A percentile compares a stretch with the other conserved stretches of the same genome.
Conservation (phyloP, 2,329 filamentous ascomycete genomes). For the Lecanicillium sp. region DNA sequence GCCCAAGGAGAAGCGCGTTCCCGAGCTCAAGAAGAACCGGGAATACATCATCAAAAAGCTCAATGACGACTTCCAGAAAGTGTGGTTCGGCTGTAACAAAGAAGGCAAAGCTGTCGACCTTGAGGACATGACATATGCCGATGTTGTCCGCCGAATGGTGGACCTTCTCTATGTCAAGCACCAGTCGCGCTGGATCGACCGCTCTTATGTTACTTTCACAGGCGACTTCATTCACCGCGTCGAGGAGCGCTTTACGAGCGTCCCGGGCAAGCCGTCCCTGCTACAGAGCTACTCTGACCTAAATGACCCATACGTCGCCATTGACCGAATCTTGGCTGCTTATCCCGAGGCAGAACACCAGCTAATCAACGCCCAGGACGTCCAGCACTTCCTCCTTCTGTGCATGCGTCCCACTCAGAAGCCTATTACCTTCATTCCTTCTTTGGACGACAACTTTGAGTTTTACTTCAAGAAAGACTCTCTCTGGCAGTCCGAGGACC, state of each 20-base stretch:
- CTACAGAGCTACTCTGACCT: conserved; percentile 89
- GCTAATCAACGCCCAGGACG: conserved; percentile 96
- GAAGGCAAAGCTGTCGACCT: conserved; percentile 74
- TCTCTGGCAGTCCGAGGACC: conserved; percentile 96
- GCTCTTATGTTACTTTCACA: conserved; percentile 71
- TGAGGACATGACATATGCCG: conserved; percentile 91
- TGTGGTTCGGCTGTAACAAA: conserved; percentile 88
- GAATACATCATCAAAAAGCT: conserved; percentile 92
- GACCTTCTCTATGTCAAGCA: conserved; percentile 89
- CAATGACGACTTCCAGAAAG: conserved; percentile 94
- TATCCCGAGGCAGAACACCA: conserved; percentile 85
- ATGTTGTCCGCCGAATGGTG: conserved; percentile 79
- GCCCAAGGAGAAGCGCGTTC: conserved; percentile 86
- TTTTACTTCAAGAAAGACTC: conserved; percentile 99
- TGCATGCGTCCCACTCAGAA: conserved; percentile 91
- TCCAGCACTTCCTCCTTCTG: conserved; percentile 90
- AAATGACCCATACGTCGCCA: conserved; percentile 60
- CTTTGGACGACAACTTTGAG: conserved; percentile 95
- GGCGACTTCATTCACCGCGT: conserved; percentile 95
- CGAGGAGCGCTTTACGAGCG: conserved; percentile 87
- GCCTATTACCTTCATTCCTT: conserved; percentile 90
- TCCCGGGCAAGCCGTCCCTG: conserved; percentile 63
- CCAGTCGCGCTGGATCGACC: conserved; percentile 85
- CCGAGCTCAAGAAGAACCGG: conserved; percentile 80
- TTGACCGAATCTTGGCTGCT: conserved; percentile 69